Base-by-base conservation (phyloP, 2,329 filamentous ascomycete genomes). In the Colletotrichum limetticola region DNA sequence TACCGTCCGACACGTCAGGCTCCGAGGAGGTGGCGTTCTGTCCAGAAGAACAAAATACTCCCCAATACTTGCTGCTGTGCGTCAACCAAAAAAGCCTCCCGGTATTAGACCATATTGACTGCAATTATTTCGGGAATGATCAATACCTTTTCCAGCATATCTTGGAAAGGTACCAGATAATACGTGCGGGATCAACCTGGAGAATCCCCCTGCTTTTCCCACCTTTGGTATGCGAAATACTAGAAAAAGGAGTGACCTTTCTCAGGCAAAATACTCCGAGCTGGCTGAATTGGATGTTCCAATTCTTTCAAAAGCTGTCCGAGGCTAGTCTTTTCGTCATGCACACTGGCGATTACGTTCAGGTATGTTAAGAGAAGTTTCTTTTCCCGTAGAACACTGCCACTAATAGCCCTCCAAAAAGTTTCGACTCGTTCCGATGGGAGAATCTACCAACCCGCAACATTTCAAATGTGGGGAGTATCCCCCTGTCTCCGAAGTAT, bases 391-490 rank as follows among this genome's bases (percentile, higher is more conserved):
- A 1, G 24, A 8, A 3, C 1, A 19, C 8, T 6, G 19, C 8
- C 1, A 30, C 11, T 12, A 14, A 37, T 64, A 30, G 56, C 37
- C 16, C 2, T 1, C 32, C 8, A 7, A 19, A 64, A 64, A 65
- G 66, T 65, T 69, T 57, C 26, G 65, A 52, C 61, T 65, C 19
- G 37, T 69, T n/a, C 66, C 60, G 7, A 30, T 65, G 16, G 52
- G 66, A 49, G 60, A 65, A 37, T 3, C 19, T 1, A 35, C 14
- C n/a, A 28, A 32, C 3, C 66, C 66, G 9, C n/a, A 58, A 11
- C 28, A 65, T 14, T 58, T 69, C 52, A 69, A 14, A 14, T 22
- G n/a, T 4, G 35, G n/a, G 35, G 66, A 65, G 3, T 65, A 35
- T 5, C 66, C 66, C 0, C 60, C 66, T 3, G 7, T 22, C 1